Evolutionary conservation across 305 asterid genomes (phyloP).

Genomic region (Plantago lanceolata): DNA sequence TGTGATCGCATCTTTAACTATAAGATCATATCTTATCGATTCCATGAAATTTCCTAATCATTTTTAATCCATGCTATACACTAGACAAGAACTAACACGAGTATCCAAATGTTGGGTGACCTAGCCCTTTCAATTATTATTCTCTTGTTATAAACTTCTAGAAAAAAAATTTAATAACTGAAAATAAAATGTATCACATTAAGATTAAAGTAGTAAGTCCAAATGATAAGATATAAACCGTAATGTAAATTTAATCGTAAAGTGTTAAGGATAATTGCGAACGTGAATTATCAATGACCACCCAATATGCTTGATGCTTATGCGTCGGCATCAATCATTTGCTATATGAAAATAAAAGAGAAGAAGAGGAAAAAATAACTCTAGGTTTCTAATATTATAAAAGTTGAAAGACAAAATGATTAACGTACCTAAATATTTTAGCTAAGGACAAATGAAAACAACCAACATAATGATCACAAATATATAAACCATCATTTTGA

Average conservation of each 20-base stretch:
- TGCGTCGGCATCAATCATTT: not conserved
- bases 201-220: no score
- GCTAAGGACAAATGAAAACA: conserved; percentile 32
- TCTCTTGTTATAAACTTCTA: no score
- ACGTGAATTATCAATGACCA: not conserved
- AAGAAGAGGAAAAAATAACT: no score
- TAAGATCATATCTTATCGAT: not conserved
- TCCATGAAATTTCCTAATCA: not conserved
- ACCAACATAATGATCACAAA: conserved; percentile 25
- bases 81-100: not conserved
- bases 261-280: not conserved
- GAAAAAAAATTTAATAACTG: no score
- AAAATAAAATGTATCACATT: no score
- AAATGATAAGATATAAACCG: no score
- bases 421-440: conserved; percentile 6
- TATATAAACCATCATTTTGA: conserved; percentile 15
- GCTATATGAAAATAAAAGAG: not conserved
- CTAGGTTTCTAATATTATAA: not conserved
- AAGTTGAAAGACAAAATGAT: conserved; percentile 25
- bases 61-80: not conserved
- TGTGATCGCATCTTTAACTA: not conserved
- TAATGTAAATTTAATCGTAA: not conserved
- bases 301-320: not conserved
- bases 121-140: no score
- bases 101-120: not conserved